Evolutionary conservation across 352 stramenopile species (phyloP).

Genomic region (Globisporangium heterothallicum): DNA sequence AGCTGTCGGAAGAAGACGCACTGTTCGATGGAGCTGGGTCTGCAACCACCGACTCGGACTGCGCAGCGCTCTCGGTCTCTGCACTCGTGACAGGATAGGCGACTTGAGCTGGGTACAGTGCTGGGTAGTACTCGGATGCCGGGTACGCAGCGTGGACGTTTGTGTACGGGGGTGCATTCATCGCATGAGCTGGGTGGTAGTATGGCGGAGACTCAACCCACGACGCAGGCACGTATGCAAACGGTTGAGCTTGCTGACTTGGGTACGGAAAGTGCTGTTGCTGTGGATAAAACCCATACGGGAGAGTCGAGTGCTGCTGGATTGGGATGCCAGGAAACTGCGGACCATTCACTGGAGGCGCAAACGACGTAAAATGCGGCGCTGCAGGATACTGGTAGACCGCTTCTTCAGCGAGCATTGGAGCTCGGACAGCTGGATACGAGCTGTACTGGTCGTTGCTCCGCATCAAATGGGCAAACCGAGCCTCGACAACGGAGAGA

Average conservation of each 20-base stretch:
- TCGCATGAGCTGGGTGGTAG: neutral
- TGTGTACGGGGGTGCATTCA: conserved; percentile 4
- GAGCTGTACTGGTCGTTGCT: conserved; percentile 30
- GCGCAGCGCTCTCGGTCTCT: neutral
- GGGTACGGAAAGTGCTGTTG: conserved; percentile 24
- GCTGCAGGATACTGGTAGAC: neutral
- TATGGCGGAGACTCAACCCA: neutral
- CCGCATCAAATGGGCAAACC: conserved; percentile 80
- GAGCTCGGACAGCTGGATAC: neutral
- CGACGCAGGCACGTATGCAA: neutral
- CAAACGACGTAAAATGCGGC: neutral
- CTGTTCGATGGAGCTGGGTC: neutral
- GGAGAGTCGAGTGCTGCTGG: neutral
- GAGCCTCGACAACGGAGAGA: conserved; percentile 63
- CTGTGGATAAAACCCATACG: conserved; percentile 20
- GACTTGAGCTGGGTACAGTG: conserved; percentile 1
- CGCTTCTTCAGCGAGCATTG: neutral
- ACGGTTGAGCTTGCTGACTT: conserved; percentile 1
- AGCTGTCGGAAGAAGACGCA: conserved; percentile 6
- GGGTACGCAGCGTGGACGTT: neutral
- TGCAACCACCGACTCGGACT: neutral
- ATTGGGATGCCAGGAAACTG: neutral
- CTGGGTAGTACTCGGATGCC: conserved; percentile 3
- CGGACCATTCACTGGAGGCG: neutral
- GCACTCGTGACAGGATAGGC: neutral